Conservation (phyloP, 106 monocot genomes). For the Acorus gramineus region DNA sequence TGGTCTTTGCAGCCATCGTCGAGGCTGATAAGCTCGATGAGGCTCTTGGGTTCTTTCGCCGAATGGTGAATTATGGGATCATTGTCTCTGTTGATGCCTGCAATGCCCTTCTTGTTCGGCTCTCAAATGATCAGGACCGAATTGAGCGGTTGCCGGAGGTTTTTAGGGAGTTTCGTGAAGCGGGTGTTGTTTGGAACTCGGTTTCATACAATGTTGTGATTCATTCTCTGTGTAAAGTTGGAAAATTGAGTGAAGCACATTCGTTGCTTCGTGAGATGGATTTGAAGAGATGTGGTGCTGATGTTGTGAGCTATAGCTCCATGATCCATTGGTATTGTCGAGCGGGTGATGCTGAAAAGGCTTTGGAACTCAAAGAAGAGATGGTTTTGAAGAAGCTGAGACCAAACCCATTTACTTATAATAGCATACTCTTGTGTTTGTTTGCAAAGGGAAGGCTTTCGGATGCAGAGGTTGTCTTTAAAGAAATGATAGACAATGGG, state of each 20-base stretch:
- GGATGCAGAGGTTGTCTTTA: constrained; percentile 44
- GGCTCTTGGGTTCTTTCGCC: constrained; percentile 36
- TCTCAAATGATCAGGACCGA: constrained; percentile 22
- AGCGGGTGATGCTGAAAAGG: constrained; percentile 35
- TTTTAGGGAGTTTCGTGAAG: constrained; percentile 36
- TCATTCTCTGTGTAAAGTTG: constrained; percentile 29
- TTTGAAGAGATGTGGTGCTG: constrained; percentile 19
- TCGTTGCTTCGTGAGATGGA: constrained; percentile 44
- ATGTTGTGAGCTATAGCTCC: constrained; percentile 73
- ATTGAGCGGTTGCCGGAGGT: constrained; percentile 7
- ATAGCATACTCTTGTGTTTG: constrained; percentile 44
- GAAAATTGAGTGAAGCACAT: constrained; percentile 44
- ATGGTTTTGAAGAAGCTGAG: constrained; percentile 48
- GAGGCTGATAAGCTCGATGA: constrained; percentile 22
- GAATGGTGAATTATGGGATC: constrained; percentile 42
- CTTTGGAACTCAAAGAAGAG: constrained; percentile 42
- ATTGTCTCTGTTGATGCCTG: constrained; percentile 41
- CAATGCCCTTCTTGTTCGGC: constrained; percentile 39
- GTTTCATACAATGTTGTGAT: constrained; percentile 63
- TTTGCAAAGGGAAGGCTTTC: constrained; percentile 35
- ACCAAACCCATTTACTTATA: constrained; percentile 66
- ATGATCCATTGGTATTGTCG: constrained; percentile 62
- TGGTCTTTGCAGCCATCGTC: constrained; percentile 36
- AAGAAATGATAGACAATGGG: constrained; percentile 38
- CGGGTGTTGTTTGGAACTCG: constrained; percentile 38